Evolutionary conservation across 75 land plant genomes (phyloP).

Genomic region (Larix kaempferi): DNA sequence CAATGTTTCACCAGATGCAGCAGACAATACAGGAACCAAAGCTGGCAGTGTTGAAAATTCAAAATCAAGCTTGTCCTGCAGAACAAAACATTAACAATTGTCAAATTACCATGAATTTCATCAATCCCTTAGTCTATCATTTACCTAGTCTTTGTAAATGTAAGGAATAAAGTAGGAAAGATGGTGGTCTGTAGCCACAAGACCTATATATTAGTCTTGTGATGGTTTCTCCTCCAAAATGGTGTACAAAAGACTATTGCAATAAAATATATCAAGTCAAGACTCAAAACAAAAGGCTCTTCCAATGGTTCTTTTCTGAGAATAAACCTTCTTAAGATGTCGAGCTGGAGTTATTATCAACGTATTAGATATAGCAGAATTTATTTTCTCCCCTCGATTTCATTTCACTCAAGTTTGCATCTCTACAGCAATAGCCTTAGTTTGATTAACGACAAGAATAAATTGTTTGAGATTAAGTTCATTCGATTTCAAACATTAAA

Average conservation of each 20-base stretch:
- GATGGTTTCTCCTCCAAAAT: neutral
- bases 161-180: neutral
- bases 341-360: too few relatives aligned
- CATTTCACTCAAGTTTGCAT: too few relatives aligned
- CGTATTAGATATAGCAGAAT: too few relatives aligned
- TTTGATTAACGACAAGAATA: too few relatives aligned
- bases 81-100: conserved; percentile 4
- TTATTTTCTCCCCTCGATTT: too few relatives aligned
- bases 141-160: neutral
- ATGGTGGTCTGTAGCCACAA: neutral
- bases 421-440: too few relatives aligned
- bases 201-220: neutral
- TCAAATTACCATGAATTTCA: neutral
- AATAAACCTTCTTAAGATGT: too few relatives aligned
- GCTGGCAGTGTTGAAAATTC: conserved; percentile 87
- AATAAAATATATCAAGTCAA: too few relatives aligned
- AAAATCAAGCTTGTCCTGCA: conserved; percentile 90
- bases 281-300: too few relatives aligned
- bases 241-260: neutral
- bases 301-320: too few relatives aligned
- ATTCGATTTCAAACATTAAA: too few relatives aligned
- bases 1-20: conserved; percentile 87
- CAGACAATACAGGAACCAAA: conserved; percentile 82
- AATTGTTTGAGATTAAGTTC: too few relatives aligned
- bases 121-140: neutral